Percentiles rank a stretch among this genome's conserved stretches.
Conservation (phyloP, 805 yeast genomes). For the Candida manassasensis region DNA sequence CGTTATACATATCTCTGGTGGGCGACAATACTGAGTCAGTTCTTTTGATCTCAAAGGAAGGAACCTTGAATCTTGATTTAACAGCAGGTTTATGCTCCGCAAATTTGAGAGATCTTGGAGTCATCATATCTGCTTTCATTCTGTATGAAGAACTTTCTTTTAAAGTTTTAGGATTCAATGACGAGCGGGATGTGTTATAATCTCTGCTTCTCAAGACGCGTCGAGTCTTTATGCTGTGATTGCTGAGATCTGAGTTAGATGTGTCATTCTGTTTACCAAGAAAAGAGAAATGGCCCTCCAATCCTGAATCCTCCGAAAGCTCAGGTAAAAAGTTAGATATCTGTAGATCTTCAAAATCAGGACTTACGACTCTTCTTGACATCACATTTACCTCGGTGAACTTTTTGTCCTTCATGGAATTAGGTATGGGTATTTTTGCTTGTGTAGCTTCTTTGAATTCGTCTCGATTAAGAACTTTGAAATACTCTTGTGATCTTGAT, state of each 20-base stretch:
- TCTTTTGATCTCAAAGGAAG: slow-evolving; percentile 39
- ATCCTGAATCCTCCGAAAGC: slow-evolving; percentile 44
- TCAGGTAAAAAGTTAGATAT: slow-evolving; percentile 44
- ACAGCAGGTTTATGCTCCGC: neutral
- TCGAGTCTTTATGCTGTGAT: neutral
- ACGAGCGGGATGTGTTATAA: neutral
- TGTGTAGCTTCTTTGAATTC: slow-evolving; percentile 5
- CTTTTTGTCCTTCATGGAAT: slow-evolving; percentile 16
- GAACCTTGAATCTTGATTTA: slow-evolving; percentile 34
- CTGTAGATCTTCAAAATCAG: slow-evolving; percentile 38
- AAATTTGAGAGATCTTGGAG: slow-evolving; percentile 5
- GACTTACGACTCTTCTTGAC: slow-evolving; percentile 39
- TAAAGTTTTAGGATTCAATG: neutral
- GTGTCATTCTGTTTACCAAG: slow-evolving; percentile 14
- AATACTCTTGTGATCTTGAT: slow-evolving; percentile 8
- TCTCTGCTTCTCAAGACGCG: neutral
- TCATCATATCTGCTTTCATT: slow-evolving; percentile 6
- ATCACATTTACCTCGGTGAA: slow-evolving; percentile 40
- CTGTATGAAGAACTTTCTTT: neutral
- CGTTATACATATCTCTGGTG: slow-evolving; percentile 30
- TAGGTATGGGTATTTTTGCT: slow-evolving; percentile 3
- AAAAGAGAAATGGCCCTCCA: slow-evolving; percentile 41
- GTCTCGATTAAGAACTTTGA: slow-evolving; percentile 7
- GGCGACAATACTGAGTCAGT: slow-evolving; percentile 33
- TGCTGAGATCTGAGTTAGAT: neutral